These are phyloP conservation scores for Xylariaceae sp. DNA, from an alignment of 2,329 filamentous ascomycete species.

Conservation along the genomic window DNA sequence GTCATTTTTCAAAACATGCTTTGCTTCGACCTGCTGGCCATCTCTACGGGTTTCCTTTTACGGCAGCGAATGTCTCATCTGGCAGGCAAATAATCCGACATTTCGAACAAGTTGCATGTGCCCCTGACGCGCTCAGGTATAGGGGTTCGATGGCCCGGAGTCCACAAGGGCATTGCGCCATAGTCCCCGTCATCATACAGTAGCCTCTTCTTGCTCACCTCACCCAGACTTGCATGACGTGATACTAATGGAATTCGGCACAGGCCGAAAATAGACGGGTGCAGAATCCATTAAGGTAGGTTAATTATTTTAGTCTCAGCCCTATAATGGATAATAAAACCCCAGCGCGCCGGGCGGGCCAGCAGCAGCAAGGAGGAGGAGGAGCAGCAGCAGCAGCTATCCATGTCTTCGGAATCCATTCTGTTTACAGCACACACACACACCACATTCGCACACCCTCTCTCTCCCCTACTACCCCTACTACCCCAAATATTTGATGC, in stretches of 20 bases:
- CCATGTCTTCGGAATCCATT: slow-evolving; percentile 14
- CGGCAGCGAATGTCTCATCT: not conserved
- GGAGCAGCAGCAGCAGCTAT: slow-evolving; percentile 2
- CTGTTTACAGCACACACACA: not conserved
- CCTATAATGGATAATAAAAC: slow-evolving; percentile 17
- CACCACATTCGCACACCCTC: not conserved
- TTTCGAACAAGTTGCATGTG: slow-evolving; percentile 11
- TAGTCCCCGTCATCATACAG: not conserved
- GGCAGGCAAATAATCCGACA: slow-evolving; percentile 11
- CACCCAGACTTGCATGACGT: slow-evolving; percentile 22
- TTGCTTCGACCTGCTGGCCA: slow-evolving; percentile 2
- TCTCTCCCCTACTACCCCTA: not conserved
- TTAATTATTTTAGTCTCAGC: slow-evolving; percentile 17
- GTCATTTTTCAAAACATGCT: slow-evolving; percentile 13
- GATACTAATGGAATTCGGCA: slow-evolving; percentile 22
- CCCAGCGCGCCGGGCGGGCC: not conserved
- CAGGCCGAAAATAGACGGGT: slow-evolving; percentile 25
- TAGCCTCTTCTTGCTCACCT: slow-evolving; percentile 25
- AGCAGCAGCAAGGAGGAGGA: no score
- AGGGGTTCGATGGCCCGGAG: slow-evolving; percentile 10
- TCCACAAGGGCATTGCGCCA: not conserved
- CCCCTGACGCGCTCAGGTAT: slow-evolving; percentile 5
- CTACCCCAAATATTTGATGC: not conserved
- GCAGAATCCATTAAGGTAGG: slow-evolving; percentile 25
- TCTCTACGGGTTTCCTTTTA: slow-evolving; percentile 22